These are phyloP conservation scores for Cyclotella kingstonii DNA, from an alignment of 108 stramenopile genomes.

Conservation along the genomic window DNA sequence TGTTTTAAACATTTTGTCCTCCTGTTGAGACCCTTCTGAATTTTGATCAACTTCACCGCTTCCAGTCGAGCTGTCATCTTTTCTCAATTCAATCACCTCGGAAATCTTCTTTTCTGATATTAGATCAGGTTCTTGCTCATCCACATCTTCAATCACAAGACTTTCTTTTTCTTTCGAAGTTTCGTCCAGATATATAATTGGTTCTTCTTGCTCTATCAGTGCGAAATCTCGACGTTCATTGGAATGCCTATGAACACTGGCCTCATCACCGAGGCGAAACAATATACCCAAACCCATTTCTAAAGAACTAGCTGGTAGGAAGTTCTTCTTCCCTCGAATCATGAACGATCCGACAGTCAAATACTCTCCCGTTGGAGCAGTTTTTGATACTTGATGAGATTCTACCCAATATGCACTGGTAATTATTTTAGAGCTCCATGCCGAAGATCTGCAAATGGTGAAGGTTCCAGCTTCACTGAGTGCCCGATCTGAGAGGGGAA, in stretches of 20 bases:
- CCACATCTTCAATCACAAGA: background rate
- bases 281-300: conserved; percentile 95
- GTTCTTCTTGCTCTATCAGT: conserved; percentile 56
- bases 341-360: conserved; percentile 95
- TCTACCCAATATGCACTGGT: conserved; percentile 94
- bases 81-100: background rate
- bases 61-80: too few species aligned
- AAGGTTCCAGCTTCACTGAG: conserved; percentile 87
- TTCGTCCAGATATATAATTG: too few species aligned
- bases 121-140: background rate
- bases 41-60: too few species aligned
- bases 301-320: conserved; percentile 82
- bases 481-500: conserved; percentile 80
- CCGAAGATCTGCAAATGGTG: conserved; percentile 88
- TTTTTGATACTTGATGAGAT: conserved; percentile 94
- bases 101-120: background rate
- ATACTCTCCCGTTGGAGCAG: conserved; percentile 96
- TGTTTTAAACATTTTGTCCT: too few species aligned
- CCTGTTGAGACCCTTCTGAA: too few species aligned
- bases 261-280: conserved; percentile 91
- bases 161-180: background rate
- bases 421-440: conserved; percentile 89
- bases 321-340: conserved; percentile 97
- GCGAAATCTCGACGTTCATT: conserved; percentile 88
- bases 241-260: conserved; percentile 78